Conservation (phyloP, 176 grass and related monocot species). For the Coix lacrymajobi region DNA sequence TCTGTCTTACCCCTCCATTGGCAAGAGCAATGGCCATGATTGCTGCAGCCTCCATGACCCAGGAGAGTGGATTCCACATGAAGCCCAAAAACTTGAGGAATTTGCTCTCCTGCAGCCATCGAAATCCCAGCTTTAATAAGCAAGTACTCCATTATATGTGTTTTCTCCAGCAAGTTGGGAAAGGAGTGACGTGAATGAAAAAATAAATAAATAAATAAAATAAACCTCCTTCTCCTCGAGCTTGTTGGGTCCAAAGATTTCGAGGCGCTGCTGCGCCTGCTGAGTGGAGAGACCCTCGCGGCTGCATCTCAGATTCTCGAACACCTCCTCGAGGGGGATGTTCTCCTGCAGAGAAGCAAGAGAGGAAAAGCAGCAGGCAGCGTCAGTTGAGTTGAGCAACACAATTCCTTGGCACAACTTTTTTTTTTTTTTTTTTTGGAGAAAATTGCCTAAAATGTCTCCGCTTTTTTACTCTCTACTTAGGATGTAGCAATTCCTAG, state of each 20-base stretch:
- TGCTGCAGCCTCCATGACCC: slow-evolving; percentile 79
- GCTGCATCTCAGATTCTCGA: slow-evolving; percentile 70
- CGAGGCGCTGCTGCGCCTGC: slow-evolving; percentile 54
- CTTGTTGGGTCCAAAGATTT: slow-evolving; percentile 92
- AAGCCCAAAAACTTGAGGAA: slow-evolving; percentile 75
- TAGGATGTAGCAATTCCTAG: not conserved
- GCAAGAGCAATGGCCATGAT: slow-evolving; percentile 80
- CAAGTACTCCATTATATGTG: not conserved
- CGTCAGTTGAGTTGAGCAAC: not conserved
- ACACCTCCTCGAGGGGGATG: slow-evolving; percentile 70
- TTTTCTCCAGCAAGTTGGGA: not conserved
- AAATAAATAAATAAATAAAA: too few species aligned
- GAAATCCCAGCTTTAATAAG: not conserved
- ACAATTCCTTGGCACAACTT: not conserved
- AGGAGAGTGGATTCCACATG: slow-evolving; percentile 85
- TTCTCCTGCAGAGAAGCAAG: slow-evolving; percentile 55
- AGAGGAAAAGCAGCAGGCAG: not conserved
- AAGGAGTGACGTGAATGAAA: not conserved
- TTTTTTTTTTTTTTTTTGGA: too few species aligned
- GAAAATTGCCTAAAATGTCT: not conserved
- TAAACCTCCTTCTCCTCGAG: slow-evolving; percentile 94
- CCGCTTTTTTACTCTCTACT: not conserved
- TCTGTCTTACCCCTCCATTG: slow-evolving; percentile 53
- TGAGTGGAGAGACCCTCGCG: slow-evolving; percentile 34
- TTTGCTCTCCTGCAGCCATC: slow-evolving; percentile 65